Evolutionary conservation across 2,329 filamentous ascomycete species (phyloP), one percentile per base, ranked within the genome.

Genomic region (Plenodomus tracheiphilus): DNA sequence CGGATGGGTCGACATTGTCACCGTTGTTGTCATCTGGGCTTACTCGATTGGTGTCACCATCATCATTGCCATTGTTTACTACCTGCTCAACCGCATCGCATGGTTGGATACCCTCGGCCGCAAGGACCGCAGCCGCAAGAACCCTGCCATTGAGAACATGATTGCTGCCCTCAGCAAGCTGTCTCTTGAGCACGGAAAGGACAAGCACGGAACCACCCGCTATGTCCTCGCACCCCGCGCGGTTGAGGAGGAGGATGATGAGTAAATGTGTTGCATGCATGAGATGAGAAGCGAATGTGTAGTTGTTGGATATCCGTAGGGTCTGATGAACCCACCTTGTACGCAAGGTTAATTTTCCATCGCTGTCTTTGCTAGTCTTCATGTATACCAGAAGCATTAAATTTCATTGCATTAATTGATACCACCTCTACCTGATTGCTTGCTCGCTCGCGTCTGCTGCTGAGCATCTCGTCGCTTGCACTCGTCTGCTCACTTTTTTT

Each of bases 41-140:
- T 86, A 84, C 77, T 85, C 82, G n/a, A 83, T 86, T 53, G 83
- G 81, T 68, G 82, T 86, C 50, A 82, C 80, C 52, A 81, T 86
- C 63, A 78, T 86, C 73, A 82, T 85, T 58, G 84, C 83, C 62
- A 84, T 86, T 61, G 81, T 85, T 54, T 86, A 86, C 76, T 82
- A 77, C 70, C 69, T 84, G 37, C 77, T 86, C 56, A 85, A 85
- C 76, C 75, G 77, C 66, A 79, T 85, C 60, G 60, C 72, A 28
- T 81, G 77, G 75, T 77, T 86, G 54, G 79, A 84, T 66, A 79
- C 86, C 67, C 78, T 87, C 28, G 84, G 84, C 52, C 81, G 84
- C 68, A 81, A 83, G 75, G 79, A 83, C 73, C 80, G 84, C 60
- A 80, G 76, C 65, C 74, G 77, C 63, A 81, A 82, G 74, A 83